Base-by-base conservation (phyloP, 2,329 filamentous ascomycete species). In the Beauveria caledonica region DNA sequence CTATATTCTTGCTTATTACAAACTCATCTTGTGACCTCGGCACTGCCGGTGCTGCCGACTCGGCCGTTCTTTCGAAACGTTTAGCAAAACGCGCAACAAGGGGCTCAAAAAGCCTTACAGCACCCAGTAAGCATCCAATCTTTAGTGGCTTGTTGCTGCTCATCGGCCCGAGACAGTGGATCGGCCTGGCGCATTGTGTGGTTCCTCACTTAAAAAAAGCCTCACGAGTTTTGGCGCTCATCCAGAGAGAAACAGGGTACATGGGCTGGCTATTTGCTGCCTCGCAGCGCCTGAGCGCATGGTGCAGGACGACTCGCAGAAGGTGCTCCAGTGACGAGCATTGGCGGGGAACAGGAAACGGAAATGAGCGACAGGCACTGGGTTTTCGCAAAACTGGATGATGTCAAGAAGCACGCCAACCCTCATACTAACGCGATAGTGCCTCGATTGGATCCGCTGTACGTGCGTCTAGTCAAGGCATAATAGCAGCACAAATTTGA, bases 91-190 rank as follows among this genome's bases (percentile, higher is more conserved):
- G 40, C n/a, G 45, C 46, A 44, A 46, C 33, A 50, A 45, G 48
- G 56, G 56, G 39, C 55, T 39, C 29, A 21, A 58, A 36, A 4
- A 17, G 29, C n/a, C 10, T 25, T 19, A 6, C 7, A 36, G 17
- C 8, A 36, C 48, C 56, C 46, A 27, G 29, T 36, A 44, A 45
- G 25, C 48, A 59, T 52, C 56, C 48, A 49, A 59, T 59, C 48
- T 59, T 27, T 21, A 33, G 57, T 46, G 58, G 50, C 58, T 49
- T 60, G 39, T 9, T 48, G 6, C 3, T 10, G 9, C 40, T 54
- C 50, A 60, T 60, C 58, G 58, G 58, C 21, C 58, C 58, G 58
- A 60, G 58, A 49, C 50, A 13, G 58, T 60, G 58, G 58, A 60
- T 42, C 50, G 42, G 9, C 33, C 21, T 42, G 58, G 49, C 49